Evolutionary conservation across 352 stramenopile genomes (phyloP).

Genomic region (Elongisporangium anandrum): DNA sequence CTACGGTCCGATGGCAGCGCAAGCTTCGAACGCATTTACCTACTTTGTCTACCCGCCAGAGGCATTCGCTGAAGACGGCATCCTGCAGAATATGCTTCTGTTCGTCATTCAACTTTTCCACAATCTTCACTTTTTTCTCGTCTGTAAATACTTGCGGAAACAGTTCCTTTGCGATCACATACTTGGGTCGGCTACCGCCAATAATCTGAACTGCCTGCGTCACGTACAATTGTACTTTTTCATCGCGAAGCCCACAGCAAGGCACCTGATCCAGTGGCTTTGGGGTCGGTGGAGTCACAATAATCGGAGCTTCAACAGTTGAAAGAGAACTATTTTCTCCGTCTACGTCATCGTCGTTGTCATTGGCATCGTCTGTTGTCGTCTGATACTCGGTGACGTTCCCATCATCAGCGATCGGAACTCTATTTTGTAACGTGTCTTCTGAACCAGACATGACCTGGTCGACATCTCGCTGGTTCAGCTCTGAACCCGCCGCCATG

Average conservation of each 20-base stretch:
- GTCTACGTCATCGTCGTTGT: slow-evolving; percentile 6
- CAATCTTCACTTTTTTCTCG: slow-evolving; percentile 59
- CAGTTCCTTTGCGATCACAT: slow-evolving; percentile 77
- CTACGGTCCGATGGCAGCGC: slow-evolving; percentile 50
- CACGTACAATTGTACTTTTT: slow-evolving; percentile 63
- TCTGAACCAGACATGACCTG: background rate
- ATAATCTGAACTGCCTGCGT: slow-evolving; percentile 61
- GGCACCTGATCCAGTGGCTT: slow-evolving; percentile 37
- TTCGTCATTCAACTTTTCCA: slow-evolving; percentile 41
- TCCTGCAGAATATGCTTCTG: slow-evolving; percentile 62
- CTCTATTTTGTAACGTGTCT: background rate
- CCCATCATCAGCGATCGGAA: background rate
- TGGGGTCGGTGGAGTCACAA: background rate
- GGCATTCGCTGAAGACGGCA: slow-evolving; percentile 71
- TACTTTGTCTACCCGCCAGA: slow-evolving; percentile 77
- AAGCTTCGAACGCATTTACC: slow-evolving; percentile 72
- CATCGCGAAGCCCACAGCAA: slow-evolving; percentile 56
- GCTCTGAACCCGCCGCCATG: background rate
- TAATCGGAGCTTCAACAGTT: background rate
- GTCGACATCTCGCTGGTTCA: background rate
- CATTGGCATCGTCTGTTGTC: slow-evolving; percentile 8
- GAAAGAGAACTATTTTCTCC: background rate
- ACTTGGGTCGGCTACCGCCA: slow-evolving; percentile 68
- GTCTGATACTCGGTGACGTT: slow-evolving; percentile 5
- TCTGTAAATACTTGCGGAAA: slow-evolving; percentile 58